Evolutionary conservation across 495 filamentous ascomycete genomes (phyloP).

Genomic region (Polyplosphaeria fusca): DNA sequence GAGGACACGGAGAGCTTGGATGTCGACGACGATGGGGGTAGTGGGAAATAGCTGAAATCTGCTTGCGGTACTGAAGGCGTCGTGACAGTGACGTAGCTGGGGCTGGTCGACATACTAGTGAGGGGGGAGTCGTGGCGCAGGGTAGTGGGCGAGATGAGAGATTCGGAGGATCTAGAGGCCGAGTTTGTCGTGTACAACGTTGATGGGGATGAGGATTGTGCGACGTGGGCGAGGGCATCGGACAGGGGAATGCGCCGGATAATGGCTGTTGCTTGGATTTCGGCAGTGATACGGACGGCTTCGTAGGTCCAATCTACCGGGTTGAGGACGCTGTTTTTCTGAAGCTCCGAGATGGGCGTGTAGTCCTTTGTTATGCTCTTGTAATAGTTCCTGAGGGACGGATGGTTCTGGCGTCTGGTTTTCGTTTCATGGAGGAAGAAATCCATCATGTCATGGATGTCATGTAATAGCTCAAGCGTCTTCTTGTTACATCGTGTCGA

Average conservation of each 20-base stretch:
- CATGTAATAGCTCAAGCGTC: constrained; percentile 18
- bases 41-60: neutral
- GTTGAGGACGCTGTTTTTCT: constrained; percentile 9
- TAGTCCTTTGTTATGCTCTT: constrained; percentile 15
- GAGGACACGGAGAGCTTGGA: neutral
- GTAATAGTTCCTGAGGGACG: constrained; percentile 16
- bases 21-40: neutral
- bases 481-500: constrained; percentile 3
- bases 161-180: constrained; percentile 14
- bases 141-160: constrained; percentile 23
- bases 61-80: neutral
- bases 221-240: constrained; percentile 36
- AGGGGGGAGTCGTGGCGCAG: constrained; percentile 24
- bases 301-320: constrained; percentile 37
- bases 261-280: constrained; percentile 35
- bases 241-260: constrained; percentile 42
- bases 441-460: constrained; percentile 28
- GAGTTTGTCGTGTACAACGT: constrained; percentile 1
- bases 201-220: neutral
- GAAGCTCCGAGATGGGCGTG: constrained; percentile 7
- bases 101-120: constrained; percentile 11
- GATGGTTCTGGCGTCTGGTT: constrained; percentile 11
- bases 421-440: constrained; percentile 30
- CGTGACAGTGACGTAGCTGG: constrained; percentile 1
- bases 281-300: constrained; percentile 26